phyloP scores from a whole-genome alignment of 306 rosid species.

The Corylus avellana region DNA sequence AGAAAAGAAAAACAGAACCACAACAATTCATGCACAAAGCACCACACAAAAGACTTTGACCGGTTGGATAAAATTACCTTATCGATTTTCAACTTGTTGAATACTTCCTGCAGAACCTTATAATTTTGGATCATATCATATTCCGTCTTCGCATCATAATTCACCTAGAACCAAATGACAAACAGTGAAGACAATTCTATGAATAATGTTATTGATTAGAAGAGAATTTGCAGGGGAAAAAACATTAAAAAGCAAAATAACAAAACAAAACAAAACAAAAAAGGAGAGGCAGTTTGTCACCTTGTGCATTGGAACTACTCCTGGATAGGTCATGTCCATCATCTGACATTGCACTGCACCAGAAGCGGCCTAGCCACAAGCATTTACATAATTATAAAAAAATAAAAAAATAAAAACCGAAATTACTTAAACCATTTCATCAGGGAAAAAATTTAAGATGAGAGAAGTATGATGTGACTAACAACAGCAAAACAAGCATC shows the following conservation, averaged over 20 bases:
- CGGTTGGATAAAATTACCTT: slow-evolving; percentile 50
- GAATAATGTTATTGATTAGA: neutral
- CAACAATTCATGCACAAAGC: slow-evolving; percentile 1
- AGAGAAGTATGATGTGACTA: slow-evolving; percentile 7
- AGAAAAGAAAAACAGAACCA: slow-evolving; percentile 5
- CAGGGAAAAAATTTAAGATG: slow-evolving; percentile 2
- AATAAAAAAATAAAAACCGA: neutral
- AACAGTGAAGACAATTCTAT: slow-evolving; percentile 12
- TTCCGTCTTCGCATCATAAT: slow-evolving; percentile 87
- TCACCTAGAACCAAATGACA: slow-evolving; percentile 53
- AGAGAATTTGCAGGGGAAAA: neutral
- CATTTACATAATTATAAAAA: slow-evolving; percentile 16
- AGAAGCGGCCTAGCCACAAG: slow-evolving; percentile 79
- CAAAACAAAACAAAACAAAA: neutral
- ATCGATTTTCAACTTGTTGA: slow-evolving; percentile 82
- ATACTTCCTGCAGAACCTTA: slow-evolving; percentile 88
- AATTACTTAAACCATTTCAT: slow-evolving; percentile 4
- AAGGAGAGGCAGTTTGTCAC: slow-evolving; percentile 35
- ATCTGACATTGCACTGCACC: slow-evolving; percentile 98
- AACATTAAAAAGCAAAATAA: neutral
- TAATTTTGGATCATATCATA: slow-evolving; percentile 98
- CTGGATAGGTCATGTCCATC: slow-evolving; percentile 86
- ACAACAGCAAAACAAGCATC: neutral
- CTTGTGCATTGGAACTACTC: slow-evolving; percentile 98
- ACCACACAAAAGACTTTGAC: too few relatives aligned